Evolutionary conservation across 306 rosid species (phyloP).

Genomic region (Echinosophora koreensis): DNA sequence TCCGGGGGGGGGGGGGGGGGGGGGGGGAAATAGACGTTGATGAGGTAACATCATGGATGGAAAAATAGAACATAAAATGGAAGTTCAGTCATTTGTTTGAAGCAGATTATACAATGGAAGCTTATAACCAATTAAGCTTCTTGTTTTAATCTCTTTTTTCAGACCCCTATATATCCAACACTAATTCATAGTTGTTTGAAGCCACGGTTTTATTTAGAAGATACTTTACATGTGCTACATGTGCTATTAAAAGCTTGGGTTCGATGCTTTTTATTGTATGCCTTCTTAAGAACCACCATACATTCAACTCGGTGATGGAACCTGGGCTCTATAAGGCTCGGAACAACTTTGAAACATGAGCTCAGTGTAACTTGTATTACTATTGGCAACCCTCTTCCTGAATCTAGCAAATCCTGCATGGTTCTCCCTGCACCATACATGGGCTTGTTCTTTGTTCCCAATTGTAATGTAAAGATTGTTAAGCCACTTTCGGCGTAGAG

Average conservation of each 20-base stretch:
- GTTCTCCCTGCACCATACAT: conserved; percentile 95
- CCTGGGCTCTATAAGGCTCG: conserved; percentile 59
- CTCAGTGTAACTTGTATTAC: conserved; percentile 46
- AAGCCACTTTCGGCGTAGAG: conserved; percentile 74
- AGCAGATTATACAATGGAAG: not conserved
- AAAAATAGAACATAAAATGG: too few species aligned
- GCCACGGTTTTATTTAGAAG: conserved; percentile 37
- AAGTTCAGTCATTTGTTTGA: too few species aligned
- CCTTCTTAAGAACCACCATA: conserved; percentile 55
- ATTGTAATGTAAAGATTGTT: conserved; percentile 51
- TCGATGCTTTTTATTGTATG: conserved; percentile 63
- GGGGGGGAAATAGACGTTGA: too few species aligned
- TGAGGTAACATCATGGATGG: too few species aligned
- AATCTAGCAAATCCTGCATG: conserved; percentile 83
- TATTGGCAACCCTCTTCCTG: conserved; percentile 71
- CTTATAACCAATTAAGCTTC: not conserved
- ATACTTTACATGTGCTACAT: conserved; percentile 67
- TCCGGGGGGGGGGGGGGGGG: too few species aligned
- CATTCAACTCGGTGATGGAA: conserved; percentile 73
- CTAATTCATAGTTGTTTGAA: not conserved
- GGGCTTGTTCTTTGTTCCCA: conserved; percentile 66
- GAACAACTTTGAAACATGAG: conserved; percentile 64
- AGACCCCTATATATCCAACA: not conserved
- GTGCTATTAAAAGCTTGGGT: conserved; percentile 67
- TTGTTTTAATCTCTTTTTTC: not conserved